Conservation (phyloP, 441 rosid species). For the Gossypium schwendimanii region DNA sequence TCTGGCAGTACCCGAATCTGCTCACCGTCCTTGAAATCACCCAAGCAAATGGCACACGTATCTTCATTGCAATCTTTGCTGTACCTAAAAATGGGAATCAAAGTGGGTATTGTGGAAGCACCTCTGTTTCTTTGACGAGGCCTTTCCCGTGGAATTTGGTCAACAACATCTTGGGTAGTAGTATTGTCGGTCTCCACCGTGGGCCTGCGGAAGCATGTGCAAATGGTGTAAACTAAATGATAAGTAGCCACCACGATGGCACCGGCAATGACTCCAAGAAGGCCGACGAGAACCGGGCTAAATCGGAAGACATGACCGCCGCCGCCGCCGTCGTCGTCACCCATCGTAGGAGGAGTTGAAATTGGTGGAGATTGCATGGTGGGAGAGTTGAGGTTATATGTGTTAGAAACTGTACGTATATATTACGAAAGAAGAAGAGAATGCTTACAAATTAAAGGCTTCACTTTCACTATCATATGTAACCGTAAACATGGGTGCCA, state of each 20-base stretch:
- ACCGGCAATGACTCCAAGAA: constrained; percentile 39
- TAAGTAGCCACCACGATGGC: constrained; percentile 31
- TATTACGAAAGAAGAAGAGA: neutral
- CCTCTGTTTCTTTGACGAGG: neutral
- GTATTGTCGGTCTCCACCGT: neutral
- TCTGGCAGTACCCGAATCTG: constrained; percentile 34
- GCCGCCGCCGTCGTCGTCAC: constrained; percentile 1
- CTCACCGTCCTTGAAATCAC: constrained; percentile 37
- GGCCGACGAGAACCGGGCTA: constrained; percentile 29
- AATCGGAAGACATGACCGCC: neutral
- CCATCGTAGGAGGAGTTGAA: neutral
- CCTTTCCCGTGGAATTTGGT: neutral
- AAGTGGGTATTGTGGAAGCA: neutral
- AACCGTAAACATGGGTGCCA: constrained; percentile 4
- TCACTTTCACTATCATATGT: neutral
- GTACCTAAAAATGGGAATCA: constrained; percentile 12
- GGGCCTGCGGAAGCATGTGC: constrained; percentile 5
- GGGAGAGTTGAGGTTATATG: neutral
- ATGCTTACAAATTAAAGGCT: constrained; percentile 12
- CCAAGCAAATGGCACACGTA: constrained; percentile 41
- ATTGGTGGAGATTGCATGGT: neutral
- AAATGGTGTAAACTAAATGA: constrained; percentile 25
- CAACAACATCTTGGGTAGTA: neutral
- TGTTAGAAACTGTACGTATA: neutral
- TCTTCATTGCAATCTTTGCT: constrained; percentile 27